A percentile compares a stretch with the other conserved stretches of the same genome.
These are phyloP conservation scores for Tagetes patula DNA, from an alignment of 129 eudicot genomes.

Conservation along the genomic window DNA sequence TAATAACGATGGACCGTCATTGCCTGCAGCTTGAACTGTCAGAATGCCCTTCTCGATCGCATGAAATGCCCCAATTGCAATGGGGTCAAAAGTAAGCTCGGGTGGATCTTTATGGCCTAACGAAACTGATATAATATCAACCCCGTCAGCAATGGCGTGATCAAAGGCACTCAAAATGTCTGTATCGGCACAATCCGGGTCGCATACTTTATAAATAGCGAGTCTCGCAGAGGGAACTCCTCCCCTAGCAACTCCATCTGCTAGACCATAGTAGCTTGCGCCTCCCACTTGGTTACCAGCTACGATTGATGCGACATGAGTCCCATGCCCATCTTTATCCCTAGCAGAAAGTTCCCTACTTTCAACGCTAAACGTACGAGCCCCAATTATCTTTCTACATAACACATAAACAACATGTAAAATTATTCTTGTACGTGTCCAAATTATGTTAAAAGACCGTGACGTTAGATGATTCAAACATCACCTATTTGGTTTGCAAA, in stretches of 20 bases:
- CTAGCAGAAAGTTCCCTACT: too few relatives aligned
- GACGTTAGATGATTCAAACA: too few relatives aligned
- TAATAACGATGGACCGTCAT: background rate
- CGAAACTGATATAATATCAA: conserved; percentile 29
- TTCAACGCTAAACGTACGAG: too few relatives aligned
- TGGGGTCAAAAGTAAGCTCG: conserved; percentile 1
- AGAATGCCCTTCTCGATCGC: conserved; percentile 14
- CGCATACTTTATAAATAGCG: conserved; percentile 25
- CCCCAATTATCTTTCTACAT: too few relatives aligned
- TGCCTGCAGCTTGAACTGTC: conserved; percentile 23
- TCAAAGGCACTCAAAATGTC: conserved; percentile 29
- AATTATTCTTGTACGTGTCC: too few relatives aligned
- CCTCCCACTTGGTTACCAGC: conserved; percentile 35
- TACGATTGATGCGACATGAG: conserved; percentile 51
- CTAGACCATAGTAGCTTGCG: conserved; percentile 16
- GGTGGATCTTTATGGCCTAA: background rate
- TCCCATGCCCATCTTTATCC: conserved; percentile 41
- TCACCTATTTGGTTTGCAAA: too few relatives aligned
- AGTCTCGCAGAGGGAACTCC: conserved; percentile 30
- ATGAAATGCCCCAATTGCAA: conserved; percentile 26
- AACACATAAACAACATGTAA: too few relatives aligned
- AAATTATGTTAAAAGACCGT: too few relatives aligned
- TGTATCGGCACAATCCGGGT: background rate
- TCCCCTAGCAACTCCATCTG: conserved; percentile 20
- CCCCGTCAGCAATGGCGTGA: conserved; percentile 23